Evolutionary conservation across 164 flowering plant species (phyloP).

Genomic region (Warburgia ugandensis): DNA sequence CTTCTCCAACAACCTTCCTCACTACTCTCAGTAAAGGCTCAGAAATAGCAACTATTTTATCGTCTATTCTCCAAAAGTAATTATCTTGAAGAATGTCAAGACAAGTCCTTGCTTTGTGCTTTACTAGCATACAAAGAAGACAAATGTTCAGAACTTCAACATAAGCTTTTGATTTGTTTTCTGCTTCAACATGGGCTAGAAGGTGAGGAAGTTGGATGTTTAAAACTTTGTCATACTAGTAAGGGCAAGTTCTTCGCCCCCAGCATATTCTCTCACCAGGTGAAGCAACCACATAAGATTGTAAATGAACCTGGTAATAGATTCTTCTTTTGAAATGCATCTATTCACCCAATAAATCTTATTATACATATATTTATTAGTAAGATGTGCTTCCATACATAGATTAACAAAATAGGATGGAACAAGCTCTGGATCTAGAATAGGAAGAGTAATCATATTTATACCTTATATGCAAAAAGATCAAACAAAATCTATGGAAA

Average conservation of each 20-base stretch:
- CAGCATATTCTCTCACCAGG: constrained; percentile 70
- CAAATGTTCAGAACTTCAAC: constrained; percentile 69
- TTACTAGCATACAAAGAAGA: constrained; percentile 46
- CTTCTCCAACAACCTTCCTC: constrained; percentile 81
- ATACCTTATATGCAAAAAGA: no score
- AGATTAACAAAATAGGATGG: no score
- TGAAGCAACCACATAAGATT: constrained; percentile 62
- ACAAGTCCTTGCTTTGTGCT: constrained; percentile 53
- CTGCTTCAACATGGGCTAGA: constrained; percentile 68
- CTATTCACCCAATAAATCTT: constrained; percentile 81
- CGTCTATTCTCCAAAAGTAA: constrained; percentile 81
- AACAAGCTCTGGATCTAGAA: no score
- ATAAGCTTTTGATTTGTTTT: constrained; percentile 58
- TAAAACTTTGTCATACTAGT: constrained; percentile 65
- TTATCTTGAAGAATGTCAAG: constrained; percentile 54
- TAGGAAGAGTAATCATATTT: no score
- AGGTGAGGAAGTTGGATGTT: constrained; percentile 69
- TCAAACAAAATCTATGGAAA: no score
- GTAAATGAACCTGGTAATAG: constrained; percentile 69
- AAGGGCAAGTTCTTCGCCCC: constrained; percentile 65
- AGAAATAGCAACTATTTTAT: constrained; percentile 80
- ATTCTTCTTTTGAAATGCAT: constrained; percentile 72
- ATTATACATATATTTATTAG: no score
- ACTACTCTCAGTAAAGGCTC: constrained; percentile 77
- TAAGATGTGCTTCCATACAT: no score